Conservation (phyloP, 805 yeast genomes). For the Nakazawaea siamensis region DNA sequence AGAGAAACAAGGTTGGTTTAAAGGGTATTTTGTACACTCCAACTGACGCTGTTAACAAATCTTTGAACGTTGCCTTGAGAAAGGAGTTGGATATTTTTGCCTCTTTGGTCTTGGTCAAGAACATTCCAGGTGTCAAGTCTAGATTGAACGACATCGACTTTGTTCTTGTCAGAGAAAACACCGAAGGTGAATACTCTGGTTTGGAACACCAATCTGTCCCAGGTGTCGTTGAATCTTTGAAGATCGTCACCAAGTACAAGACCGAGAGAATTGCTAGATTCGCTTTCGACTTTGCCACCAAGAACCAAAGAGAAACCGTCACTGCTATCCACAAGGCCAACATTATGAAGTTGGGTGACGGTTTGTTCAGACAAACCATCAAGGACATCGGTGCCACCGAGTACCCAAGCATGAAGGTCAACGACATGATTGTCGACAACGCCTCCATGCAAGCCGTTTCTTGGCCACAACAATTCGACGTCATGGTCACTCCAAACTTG, state of each 20-base stretch:
- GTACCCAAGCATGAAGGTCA: constrained; percentile 75
- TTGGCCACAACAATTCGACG: constrained; percentile 96
- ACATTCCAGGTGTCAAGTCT: constrained; percentile 89
- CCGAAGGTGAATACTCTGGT: constrained; percentile 98
- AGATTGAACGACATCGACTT: constrained; percentile 85
- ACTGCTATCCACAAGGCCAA: constrained; percentile 99
- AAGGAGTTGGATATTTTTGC: constrained; percentile 95
- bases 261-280: constrained; percentile 96
- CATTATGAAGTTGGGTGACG: constrained; percentile 98
- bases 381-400: constrained; percentile 79
- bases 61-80: constrained; percentile 93
- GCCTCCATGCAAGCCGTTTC: constrained; percentile 99
- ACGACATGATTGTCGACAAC: constrained; percentile 95
- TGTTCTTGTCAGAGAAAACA: constrained; percentile 95
- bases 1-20: constrained; percentile 94
- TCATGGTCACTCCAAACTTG: constrained; percentile 94
- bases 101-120: constrained; percentile 86
- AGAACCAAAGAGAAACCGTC: constrained; percentile 85
- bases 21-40: constrained; percentile 96
- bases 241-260: constrained; percentile 89
- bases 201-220: constrained; percentile 96
- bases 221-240: constrained; percentile 94
- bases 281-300: constrained; percentile 91
- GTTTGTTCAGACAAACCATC: constrained; percentile 91
- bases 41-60: constrained; percentile 65